Evolutionary conservation across 2,329 filamentous ascomycete genomes (phyloP), one percentile per base, ranked within the genome.

Genomic region (Bipolaris sorokiniana): DNA sequence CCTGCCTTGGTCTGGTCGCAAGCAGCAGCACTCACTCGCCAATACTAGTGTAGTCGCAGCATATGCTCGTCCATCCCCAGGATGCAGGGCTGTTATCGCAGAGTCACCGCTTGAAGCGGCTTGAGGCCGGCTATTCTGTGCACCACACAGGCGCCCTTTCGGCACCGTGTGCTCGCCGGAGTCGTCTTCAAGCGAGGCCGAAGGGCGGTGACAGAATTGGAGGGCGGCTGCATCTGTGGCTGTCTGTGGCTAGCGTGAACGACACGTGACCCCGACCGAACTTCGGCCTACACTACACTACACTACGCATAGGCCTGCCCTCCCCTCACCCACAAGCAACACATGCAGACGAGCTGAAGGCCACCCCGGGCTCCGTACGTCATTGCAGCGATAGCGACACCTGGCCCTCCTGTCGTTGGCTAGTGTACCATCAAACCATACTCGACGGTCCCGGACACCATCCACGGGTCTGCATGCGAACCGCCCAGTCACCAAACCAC

Each of bases 191-290:
- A 23, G 53, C 58, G 58, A 62, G 56, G 37, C 48, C n/a, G 50
- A 65, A 65, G 64, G 66, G 65, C 67, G 67, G 68, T 68, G 68
- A 69, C 65, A 49, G 60, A 50, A 51, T 46, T 46, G 50, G 22
- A 49, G 4, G 18, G 26, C 26, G 23, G n/a, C 52, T 54, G 60
- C 60, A 58, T 44, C 37, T 47, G 40, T 37, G 23, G 42, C 58
- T 44, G 22, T 26, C 38, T 44, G 40, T 52, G 56, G 60, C 31
- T 67, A 65, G 64, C 52, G 49, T 48, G 31, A 57, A 55, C 50
- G 45, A 49, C 23, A 37, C 37, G 51, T 55, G 40, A 46, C 51
- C 51, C 48, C 56, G 56, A 62, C 63, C 65, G 63, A 68, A 61
- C 51, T 63, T 66, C 64, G 65, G 65, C 54, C 54, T 53, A n/a